A percentile compares a stretch with the other conserved stretches of the same genome.
Conservation (phyloP, 179 eudicot species). For the Corrigiola litoralis region DNA sequence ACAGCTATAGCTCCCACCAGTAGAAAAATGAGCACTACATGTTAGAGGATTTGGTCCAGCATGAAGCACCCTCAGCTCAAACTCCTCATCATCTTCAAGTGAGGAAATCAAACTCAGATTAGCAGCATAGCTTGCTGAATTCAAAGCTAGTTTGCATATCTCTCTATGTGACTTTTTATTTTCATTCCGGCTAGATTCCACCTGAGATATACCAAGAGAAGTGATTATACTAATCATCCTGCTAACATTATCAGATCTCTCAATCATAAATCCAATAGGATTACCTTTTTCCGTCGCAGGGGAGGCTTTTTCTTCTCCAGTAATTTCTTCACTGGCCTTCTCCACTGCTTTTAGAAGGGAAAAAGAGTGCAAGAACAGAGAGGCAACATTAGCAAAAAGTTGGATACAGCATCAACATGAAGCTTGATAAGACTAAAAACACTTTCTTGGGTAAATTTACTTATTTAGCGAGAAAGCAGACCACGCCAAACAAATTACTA, state of each 20-base stretch:
- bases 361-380: not conserved
- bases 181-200: constrained; percentile 29
- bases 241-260: not conserved
- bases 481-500: not conserved
- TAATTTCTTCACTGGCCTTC: constrained; percentile 36
- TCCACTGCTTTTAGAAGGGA: constrained; percentile 29
- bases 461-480: not conserved
- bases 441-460: not conserved
- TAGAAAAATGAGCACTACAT: constrained; percentile 67
- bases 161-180: constrained; percentile 43
- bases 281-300: constrained; percentile 53
- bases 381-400: constrained; percentile 5
- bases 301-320: constrained; percentile 53
- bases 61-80: constrained; percentile 73
- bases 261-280: not conserved
- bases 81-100: constrained; percentile 85
- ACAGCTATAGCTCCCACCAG: constrained; percentile 60
- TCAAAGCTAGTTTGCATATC: constrained; percentile 69
- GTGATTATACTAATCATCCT: constrained; percentile 3
- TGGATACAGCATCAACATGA: not conserved
- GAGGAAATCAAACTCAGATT: constrained; percentile 32
- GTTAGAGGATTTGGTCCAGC: constrained; percentile 65
- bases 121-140: constrained; percentile 36
- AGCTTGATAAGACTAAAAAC: not conserved
- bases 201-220: constrained; percentile 38